Evolutionary conservation across 805 yeast genomes (phyloP).

Genomic region (Kazachstania viticola): DNA sequence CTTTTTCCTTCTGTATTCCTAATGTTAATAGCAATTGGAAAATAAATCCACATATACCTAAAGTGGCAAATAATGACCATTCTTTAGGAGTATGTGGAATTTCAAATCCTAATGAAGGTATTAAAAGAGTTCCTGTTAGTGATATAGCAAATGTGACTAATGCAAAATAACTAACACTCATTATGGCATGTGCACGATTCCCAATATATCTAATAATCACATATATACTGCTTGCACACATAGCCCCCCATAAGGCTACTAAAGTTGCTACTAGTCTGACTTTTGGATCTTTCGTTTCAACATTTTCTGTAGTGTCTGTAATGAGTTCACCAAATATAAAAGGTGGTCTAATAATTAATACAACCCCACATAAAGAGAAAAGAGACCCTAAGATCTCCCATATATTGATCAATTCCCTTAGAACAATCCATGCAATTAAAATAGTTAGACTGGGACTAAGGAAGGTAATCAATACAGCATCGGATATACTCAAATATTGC

Average conservation of each 20-base stretch:
- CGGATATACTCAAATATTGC: slow-evolving; percentile 63
- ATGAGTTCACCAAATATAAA: slow-evolving; percentile 46
- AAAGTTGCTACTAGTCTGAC: slow-evolving; percentile 50
- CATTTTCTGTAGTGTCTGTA: slow-evolving; percentile 5
- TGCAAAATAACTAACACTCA: slow-evolving; percentile 71
- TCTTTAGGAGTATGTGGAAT: slow-evolving; percentile 51
- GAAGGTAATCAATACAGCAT: slow-evolving; percentile 72
- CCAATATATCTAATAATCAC: slow-evolving; percentile 69
- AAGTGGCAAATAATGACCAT: slow-evolving; percentile 48
- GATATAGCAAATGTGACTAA: slow-evolving; percentile 47
- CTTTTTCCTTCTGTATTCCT: slow-evolving; percentile 72
- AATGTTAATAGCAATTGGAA: slow-evolving; percentile 73
- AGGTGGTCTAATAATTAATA: slow-evolving; percentile 71
- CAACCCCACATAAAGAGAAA: slow-evolving; percentile 61
- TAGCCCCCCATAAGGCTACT: slow-evolving; percentile 54
- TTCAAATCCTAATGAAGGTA: slow-evolving; percentile 50
- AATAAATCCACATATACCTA: slow-evolving; percentile 71
- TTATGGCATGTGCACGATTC: slow-evolving; percentile 62
- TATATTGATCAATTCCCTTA: slow-evolving; percentile 54
- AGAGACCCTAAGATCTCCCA: slow-evolving; percentile 61
- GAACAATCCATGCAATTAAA: slow-evolving; percentile 52
- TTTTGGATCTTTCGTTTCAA: slow-evolving; percentile 42
- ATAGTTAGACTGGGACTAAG: slow-evolving; percentile 70
- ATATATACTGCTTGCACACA: slow-evolving; percentile 60
- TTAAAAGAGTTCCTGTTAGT: slow-evolving; percentile 35